Conservation (phyloP, 352 stramenopile species). For the Globisporangium parvum region DNA sequence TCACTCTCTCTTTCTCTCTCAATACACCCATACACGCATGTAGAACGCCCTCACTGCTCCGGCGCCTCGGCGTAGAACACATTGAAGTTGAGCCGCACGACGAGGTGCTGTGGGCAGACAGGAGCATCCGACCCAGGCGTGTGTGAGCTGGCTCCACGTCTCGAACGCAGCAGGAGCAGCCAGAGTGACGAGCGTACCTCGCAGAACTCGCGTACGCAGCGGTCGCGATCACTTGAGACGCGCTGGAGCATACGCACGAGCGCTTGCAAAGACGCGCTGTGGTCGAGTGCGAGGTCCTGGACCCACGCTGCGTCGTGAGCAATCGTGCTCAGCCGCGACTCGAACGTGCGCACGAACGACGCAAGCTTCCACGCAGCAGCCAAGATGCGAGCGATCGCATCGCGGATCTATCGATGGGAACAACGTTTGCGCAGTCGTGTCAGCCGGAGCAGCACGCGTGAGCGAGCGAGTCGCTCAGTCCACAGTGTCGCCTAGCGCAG, state of each 20-base stretch:
- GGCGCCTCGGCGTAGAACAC: constrained; percentile 21
- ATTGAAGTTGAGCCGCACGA: constrained; percentile 60
- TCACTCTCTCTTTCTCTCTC: background rate
- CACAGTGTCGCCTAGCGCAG: background rate
- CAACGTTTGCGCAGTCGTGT: background rate
- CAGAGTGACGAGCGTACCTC: constrained; percentile 29
- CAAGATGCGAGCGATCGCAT: constrained; percentile 19
- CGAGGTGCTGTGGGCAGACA: constrained; percentile 39
- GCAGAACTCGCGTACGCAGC: constrained; percentile 29
- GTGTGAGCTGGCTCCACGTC: background rate
- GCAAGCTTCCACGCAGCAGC: constrained; percentile 25
- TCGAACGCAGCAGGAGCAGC: background rate
- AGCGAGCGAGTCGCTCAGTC: background rate
- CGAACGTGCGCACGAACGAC: constrained; percentile 18
- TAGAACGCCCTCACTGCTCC: background rate
- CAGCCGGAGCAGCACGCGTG: background rate
- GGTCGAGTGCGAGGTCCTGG: constrained; percentile 18
- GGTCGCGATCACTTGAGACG: constrained; percentile 18
- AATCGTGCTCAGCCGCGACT: constrained; percentile 4
- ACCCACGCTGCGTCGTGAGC: constrained; percentile 1
- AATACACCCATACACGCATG: background rate
- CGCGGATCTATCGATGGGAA: constrained; percentile 19
- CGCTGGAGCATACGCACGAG: constrained; percentile 24
- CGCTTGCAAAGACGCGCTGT: constrained; percentile 16
- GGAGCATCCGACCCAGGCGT: background rate